A percentile compares a stretch with the other conserved stretches of the same genome.
These are phyloP conservation scores for Lepiota brunneoincarnata DNA, from an alignment of 768 basidiomycete species.

Conservation along the genomic window DNA sequence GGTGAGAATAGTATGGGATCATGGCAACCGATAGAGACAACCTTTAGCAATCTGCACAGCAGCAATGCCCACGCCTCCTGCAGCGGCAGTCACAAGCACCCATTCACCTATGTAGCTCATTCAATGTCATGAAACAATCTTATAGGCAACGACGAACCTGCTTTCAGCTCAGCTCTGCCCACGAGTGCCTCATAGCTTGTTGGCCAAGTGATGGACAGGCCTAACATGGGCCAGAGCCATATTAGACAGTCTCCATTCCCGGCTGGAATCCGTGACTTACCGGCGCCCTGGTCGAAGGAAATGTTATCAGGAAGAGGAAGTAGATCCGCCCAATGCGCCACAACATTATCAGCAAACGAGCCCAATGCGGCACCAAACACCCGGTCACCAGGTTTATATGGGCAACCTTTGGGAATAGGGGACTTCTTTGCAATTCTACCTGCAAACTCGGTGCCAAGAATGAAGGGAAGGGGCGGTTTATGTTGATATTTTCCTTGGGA, in stretches of 20 bases:
- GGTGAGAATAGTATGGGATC: not conserved
- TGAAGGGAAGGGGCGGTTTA: slow-evolving; percentile 83
- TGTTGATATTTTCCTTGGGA: slow-evolving; percentile 87
- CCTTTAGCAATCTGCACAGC: slow-evolving; percentile 95
- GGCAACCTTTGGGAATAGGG: slow-evolving; percentile 77
- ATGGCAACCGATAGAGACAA: slow-evolving; percentile 21
- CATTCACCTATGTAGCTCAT: slow-evolving; percentile 62
- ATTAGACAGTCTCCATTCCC: not conserved
- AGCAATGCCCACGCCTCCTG: slow-evolving; percentile 90
- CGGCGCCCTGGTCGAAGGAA: slow-evolving; percentile 83
- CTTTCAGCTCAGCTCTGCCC: slow-evolving; percentile 75
- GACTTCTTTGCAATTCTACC: slow-evolving; percentile 70
- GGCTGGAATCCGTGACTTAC: slow-evolving; percentile 31
- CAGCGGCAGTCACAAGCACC: slow-evolving; percentile 92
- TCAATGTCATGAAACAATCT: not conserved
- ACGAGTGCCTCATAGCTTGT: slow-evolving; percentile 93
- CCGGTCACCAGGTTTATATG: slow-evolving; percentile 77
- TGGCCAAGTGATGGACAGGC: slow-evolving; percentile 85
- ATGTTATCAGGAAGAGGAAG: slow-evolving; percentile 72
- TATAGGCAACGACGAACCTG: slow-evolving; percentile 43
- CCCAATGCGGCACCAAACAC: slow-evolving; percentile 87
- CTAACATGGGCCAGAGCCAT: slow-evolving; percentile 30
- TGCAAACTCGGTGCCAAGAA: slow-evolving; percentile 82
- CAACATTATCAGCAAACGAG: slow-evolving; percentile 74
- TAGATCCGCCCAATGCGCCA: slow-evolving; percentile 46